A percentile compares a stretch with the other conserved stretches of the same genome.
phyloP scores from a whole-genome alignment of 2,329 filamentous ascomycete species.

The Teratosphaeria zuluensis region DNA sequence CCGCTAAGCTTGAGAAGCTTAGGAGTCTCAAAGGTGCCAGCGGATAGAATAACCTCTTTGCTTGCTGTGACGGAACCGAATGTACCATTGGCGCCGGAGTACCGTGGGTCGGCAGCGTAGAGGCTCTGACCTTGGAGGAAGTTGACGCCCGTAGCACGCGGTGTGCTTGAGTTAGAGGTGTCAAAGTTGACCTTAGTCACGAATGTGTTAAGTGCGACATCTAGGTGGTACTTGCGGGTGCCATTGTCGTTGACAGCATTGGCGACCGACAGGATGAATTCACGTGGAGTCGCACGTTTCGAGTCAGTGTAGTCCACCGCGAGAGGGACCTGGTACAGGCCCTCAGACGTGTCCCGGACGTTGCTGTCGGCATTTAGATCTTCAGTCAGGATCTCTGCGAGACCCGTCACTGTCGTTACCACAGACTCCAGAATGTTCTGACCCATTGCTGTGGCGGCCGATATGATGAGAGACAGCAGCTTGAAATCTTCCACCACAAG shows the following conservation, averaged over 20 bases:
- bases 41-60: constrained; percentile 39
- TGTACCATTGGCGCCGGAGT: constrained; percentile 22
- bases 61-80: constrained; percentile 33
- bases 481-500: constrained; percentile 40
- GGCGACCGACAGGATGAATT: constrained; percentile 22
- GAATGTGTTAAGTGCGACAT: constrained; percentile 50
- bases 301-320: not conserved
- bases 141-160: constrained; percentile 39
- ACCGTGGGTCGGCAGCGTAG: constrained; percentile 31
- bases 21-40: constrained; percentile 53
- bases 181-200: constrained; percentile 59
- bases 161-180: constrained; percentile 39
- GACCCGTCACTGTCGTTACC: not conserved
- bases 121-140: constrained; percentile 32
- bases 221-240: constrained; percentile 46
- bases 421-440: not conserved
- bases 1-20: constrained; percentile 57
- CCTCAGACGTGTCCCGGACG: not conserved
- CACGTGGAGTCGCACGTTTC: constrained; percentile 34
- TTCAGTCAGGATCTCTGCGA: not conserved
- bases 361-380: not conserved
- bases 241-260: constrained; percentile 40
- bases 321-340: constrained; percentile 1
- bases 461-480: constrained; percentile 40
- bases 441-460: constrained; percentile 1